Conservation (phyloP, 2,329 filamentous ascomycete species). For the Xylariaceae sp. region DNA sequence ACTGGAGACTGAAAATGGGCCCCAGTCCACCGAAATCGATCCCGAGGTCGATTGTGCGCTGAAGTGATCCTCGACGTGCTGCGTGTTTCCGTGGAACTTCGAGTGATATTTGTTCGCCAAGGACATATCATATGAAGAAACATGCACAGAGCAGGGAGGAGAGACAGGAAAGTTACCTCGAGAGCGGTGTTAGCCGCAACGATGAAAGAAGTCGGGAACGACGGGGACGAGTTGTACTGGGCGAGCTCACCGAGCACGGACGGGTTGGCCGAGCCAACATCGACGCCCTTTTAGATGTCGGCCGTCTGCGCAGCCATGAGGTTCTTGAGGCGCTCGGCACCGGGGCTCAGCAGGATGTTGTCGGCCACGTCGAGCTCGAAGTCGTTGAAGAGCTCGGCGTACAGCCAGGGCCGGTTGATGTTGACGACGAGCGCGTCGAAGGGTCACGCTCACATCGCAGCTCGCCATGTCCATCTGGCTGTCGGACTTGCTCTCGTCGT, state of each 20-base stretch:
- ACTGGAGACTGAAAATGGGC: not conserved
- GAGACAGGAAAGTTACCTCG: too few species aligned
- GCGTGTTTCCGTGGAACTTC: not conserved
- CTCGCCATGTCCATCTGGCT: not conserved
- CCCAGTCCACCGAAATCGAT: not conserved
- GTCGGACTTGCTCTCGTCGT: not conserved
- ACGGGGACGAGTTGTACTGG: not conserved
- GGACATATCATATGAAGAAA: not conserved
- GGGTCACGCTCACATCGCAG: not conserved
- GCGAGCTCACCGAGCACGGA: not conserved
- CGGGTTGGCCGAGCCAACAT: not conserved
- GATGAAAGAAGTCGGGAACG: not conserved
- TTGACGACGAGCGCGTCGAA: not conserved
- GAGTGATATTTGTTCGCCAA: not conserved
- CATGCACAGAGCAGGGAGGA: too few species aligned
- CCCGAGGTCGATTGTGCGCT: not conserved
- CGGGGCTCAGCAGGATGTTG: not conserved
- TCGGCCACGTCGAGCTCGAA: not conserved
- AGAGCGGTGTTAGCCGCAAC: not conserved
- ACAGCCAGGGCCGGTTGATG: not conserved
- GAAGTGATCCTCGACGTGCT: not conserved
- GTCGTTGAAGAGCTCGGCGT: constrained; percentile 6
- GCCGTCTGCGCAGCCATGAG: not conserved
- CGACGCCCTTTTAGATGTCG: too few species aligned
- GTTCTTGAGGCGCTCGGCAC: not conserved